These are phyloP conservation scores for Cucurbita ficifolia DNA, from an alignment of 306 rosid genomes.

Conservation along the genomic window DNA sequence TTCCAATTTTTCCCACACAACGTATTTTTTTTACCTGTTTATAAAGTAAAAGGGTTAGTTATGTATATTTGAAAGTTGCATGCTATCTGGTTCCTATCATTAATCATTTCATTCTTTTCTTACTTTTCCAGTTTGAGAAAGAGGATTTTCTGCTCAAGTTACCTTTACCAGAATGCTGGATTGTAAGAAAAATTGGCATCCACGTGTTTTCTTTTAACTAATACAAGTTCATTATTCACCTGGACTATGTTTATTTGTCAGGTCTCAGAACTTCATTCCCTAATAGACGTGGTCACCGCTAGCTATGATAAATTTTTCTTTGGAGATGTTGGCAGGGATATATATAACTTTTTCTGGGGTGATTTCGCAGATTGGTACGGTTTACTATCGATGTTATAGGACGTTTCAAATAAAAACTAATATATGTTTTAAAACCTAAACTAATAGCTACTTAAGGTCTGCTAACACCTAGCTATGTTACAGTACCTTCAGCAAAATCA, in stretches of 20 bases:
- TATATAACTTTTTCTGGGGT: constrained; percentile 86
- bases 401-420: neutral
- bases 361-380: constrained; percentile 95
- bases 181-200: constrained; percentile 40
- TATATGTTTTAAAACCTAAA: neutral
- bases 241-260: constrained; percentile 18
- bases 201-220: neutral
- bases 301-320: constrained; percentile 86
- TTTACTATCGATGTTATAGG: neutral
- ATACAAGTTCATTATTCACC: neutral
- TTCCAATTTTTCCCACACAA: neutral
- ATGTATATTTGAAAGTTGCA: neutral
- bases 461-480: neutral
- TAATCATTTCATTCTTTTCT: neutral
- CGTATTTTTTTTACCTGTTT: neutral
- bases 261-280: constrained; percentile 86
- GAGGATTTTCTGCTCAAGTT: constrained; percentile 43
- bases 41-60: neutral
- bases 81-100: neutral
- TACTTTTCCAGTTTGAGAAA: constrained; percentile 42
- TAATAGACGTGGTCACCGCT: constrained; percentile 50
- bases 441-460: neutral
- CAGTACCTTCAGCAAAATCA: neutral
- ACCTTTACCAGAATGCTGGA: constrained; percentile 90
- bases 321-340: constrained; percentile 88